Conservation (phyloP, 768 basidiomycete genomes). For the Russula griseocarnosa region DNA sequence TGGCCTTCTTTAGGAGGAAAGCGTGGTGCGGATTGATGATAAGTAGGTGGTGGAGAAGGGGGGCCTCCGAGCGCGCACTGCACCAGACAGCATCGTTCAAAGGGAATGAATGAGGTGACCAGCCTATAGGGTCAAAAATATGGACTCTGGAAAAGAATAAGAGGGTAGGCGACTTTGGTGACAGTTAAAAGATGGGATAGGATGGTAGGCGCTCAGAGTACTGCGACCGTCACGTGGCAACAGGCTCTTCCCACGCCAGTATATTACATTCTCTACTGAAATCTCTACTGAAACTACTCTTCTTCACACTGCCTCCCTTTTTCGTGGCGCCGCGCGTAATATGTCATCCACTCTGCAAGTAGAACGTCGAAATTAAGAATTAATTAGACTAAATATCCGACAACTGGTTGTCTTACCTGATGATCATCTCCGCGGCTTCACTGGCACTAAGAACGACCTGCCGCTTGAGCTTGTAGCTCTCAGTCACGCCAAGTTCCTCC, state of each 20-base stretch:
- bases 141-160: neutral
- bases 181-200: no score
- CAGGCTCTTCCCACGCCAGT: neutral
- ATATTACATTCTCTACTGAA: neutral
- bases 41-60: constrained; percentile 27
- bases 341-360: constrained; percentile 81
- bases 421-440: constrained; percentile 98
- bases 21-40: constrained; percentile 22
- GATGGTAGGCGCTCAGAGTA: neutral
- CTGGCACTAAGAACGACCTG: constrained; percentile 93
- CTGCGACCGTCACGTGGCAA: neutral
- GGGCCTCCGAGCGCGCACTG: constrained; percentile 27
- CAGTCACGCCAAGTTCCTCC: constrained; percentile 83
- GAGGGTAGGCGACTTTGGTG: constrained; percentile 20
- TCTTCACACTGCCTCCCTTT: constrained; percentile 68
- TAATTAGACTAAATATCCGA: neutral
- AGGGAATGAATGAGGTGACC: constrained; percentile 15
- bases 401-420: constrained; percentile 54
- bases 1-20: constrained; percentile 28
- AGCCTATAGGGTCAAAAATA: neutral
- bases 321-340: constrained; percentile 77
- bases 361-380: constrained; percentile 7
- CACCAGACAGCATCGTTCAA: constrained; percentile 30
- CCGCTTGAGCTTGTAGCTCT: constrained; percentile 95
- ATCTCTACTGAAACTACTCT: constrained; percentile 1